Evolutionary conservation across 2,329 filamentous ascomycete species (phyloP).

Genomic region (Xylaria arbuscula): DNA sequence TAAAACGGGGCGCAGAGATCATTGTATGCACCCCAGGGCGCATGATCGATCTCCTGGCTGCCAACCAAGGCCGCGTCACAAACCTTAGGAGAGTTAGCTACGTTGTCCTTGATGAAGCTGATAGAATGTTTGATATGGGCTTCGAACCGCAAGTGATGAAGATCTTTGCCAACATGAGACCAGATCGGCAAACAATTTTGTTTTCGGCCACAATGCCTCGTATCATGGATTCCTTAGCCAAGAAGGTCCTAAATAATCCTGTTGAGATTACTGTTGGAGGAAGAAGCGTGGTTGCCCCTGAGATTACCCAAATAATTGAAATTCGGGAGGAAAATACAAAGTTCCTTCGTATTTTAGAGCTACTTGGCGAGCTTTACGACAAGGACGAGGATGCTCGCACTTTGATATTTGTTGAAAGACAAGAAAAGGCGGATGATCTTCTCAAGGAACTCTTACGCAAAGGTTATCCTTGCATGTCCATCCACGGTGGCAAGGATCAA

Average conservation of each 20-base stretch:
- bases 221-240: constrained; percentile 89
- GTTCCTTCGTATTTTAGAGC: constrained; percentile 83
- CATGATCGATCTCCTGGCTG: constrained; percentile 93
- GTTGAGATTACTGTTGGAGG: constrained; percentile 94
- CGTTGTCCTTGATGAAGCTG: constrained; percentile 94
- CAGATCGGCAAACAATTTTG: constrained; percentile 91
- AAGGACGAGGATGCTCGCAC: constrained; percentile 89
- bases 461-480: constrained; percentile 91
- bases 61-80: constrained; percentile 93
- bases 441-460: constrained; percentile 83
- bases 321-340: constrained; percentile 85
- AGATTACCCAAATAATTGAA: constrained; percentile 94
- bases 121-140: constrained; percentile 99
- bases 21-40: constrained; percentile 95
- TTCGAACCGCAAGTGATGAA: constrained; percentile 99
- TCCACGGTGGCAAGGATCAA: constrained; percentile 94
- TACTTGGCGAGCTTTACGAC: constrained; percentile 87
- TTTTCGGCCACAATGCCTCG: constrained; percentile 97
- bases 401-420: constrained; percentile 90
- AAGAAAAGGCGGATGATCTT: constrained; percentile 87
- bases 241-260: constrained; percentile 86
- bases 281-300: constrained; percentile 85
- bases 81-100: constrained; percentile 92
- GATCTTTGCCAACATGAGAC: constrained; percentile 90
- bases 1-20: constrained; percentile 95